phyloP scores from a whole-genome alignment of 192 early-diverging fungal genomes.

The Linnemannia schmuckeri region DNA sequence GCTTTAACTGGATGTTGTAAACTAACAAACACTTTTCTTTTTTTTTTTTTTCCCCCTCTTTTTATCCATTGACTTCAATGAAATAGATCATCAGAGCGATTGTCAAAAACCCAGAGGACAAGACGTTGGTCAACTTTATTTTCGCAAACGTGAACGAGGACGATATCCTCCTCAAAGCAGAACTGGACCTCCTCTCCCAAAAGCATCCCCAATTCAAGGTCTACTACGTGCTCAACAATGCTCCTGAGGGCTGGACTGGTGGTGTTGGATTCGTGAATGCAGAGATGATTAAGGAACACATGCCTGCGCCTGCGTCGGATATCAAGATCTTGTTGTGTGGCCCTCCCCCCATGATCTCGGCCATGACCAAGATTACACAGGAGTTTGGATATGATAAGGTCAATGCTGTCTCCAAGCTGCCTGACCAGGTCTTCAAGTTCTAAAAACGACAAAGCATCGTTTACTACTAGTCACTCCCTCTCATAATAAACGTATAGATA shows the following conservation, averaged over 20 bases:
- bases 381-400: conserved; percentile 86
- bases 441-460: conserved; percentile 49
- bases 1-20: too few relatives aligned
- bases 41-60: background rate
- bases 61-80: background rate
- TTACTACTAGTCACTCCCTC: too few relatives aligned
- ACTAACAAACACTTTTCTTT: too few relatives aligned
- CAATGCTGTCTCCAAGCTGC: conserved; percentile 82
- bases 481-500: too few relatives aligned
- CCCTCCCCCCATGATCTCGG: conserved; percentile 90
- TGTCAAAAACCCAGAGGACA: conserved; percentile 87
- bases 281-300: conserved; percentile 81
- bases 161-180: conserved; percentile 88
- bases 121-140: conserved; percentile 86
- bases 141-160: conserved; percentile 92
- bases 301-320: conserved; percentile 79
- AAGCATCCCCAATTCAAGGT: conserved; percentile 85
- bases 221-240: conserved; percentile 85
- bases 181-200: conserved; percentile 81
- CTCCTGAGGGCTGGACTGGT: conserved; percentile 85
- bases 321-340: conserved; percentile 94
- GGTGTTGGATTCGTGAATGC: conserved; percentile 88
- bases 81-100: conserved; percentile 86
- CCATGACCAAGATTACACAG: conserved; percentile 77
- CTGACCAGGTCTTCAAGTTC: conserved; percentile 93